Evolutionary conservation across 23 red algal species (phyloP).

Genomic region (Gracilaria gracilis): DNA sequence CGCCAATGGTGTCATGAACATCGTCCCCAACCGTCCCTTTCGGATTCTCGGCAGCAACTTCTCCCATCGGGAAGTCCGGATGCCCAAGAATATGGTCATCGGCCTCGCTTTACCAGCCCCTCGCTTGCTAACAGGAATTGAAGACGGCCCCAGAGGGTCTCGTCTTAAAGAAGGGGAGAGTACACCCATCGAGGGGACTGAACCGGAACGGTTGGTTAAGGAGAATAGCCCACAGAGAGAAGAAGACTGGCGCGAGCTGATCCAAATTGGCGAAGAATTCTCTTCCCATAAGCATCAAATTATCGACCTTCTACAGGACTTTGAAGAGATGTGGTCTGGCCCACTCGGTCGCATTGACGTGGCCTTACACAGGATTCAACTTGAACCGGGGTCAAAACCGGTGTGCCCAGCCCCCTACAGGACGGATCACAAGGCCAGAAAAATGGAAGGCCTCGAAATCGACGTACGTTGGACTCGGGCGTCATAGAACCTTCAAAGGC

Average conservation of each 20-base stretch:
- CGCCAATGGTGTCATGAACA: no score
- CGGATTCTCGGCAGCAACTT: no score
- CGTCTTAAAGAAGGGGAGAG: neutral
- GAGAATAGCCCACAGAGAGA: neutral
- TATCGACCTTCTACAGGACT: neutral
- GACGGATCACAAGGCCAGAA: neutral
- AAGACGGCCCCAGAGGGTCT: neutral
- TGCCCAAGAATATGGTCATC: no score
- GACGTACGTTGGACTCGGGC: neutral
- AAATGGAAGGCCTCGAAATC: constrained; percentile 2
- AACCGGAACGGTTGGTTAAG: neutral
- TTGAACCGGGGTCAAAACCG: neutral
- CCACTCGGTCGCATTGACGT: neutral
- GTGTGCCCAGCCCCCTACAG: neutral
- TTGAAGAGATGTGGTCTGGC: constrained; percentile 12
- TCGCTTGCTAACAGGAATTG: neutral
- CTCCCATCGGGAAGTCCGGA: no score
- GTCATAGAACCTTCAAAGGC: no score
- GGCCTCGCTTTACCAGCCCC: no score
- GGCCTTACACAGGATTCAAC: neutral
- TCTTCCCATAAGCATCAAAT: neutral
- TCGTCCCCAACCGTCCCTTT: no score
- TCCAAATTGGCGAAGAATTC: neutral
- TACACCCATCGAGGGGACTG: neutral
- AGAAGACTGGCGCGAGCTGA: no score